A percentile compares a stretch with the other conserved stretches of the same genome.
Conservation (phyloP, 192 early-diverging fungal genomes). For the Entophlyctis luteolus region DNA sequence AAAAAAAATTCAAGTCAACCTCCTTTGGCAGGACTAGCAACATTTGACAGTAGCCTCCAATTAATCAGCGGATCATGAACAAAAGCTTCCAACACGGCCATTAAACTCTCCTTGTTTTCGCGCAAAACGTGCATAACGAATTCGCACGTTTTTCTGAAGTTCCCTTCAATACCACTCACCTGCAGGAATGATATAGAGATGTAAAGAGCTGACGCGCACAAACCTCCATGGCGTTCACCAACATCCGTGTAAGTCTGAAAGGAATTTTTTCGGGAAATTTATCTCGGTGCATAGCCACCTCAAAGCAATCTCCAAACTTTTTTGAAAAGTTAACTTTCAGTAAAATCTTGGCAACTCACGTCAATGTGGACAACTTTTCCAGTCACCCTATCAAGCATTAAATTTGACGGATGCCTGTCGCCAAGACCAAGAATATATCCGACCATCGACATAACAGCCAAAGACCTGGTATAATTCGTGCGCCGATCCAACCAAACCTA, state of each 20-base stretch:
- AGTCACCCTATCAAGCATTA: conserved; percentile 82
- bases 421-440: conserved; percentile 97
- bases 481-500: conserved; percentile 80
- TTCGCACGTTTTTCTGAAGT: conserved; percentile 91
- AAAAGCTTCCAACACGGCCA: conserved; percentile 98
- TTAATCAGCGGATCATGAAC: conserved; percentile 95
- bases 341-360: conserved; percentile 63
- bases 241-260: conserved; percentile 97
- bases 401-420: conserved; percentile 92
- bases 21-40: conserved; percentile 43
- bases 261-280: conserved; percentile 97
- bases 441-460: conserved; percentile 98
- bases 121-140: conserved; percentile 93
- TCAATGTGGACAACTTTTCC: conserved; percentile 97
- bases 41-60: conserved; percentile 69
- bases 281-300: conserved; percentile 92
- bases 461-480: conserved; percentile 90
- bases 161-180: conserved; percentile 89
- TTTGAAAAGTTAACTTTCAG: neutral
- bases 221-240: conserved; percentile 96
- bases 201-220: neutral
- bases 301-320: conserved; percentile 1
- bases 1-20: neutral
- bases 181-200: neutral
- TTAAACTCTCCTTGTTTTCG: conserved; percentile 91